Evolutionary conservation across 1,284 basidiomycete species (phyloP), one percentile per base, ranked within the genome.

Genomic region (Athelia psychrophila): DNA sequence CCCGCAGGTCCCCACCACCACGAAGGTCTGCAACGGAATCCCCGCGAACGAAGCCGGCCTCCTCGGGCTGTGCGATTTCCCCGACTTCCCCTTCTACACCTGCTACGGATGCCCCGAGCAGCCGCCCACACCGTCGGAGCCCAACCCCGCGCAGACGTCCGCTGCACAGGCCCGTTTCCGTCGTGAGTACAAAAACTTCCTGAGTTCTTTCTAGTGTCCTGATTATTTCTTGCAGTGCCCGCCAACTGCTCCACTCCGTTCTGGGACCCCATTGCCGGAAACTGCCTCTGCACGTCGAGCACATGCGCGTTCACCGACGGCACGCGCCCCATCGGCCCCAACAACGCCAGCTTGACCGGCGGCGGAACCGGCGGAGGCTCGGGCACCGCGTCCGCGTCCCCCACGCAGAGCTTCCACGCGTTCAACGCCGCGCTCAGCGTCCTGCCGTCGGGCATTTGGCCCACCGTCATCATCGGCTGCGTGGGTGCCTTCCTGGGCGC

Each of bases 221-320:
- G 54, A 25, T 30, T 46, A 13, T 42, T 48, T 13, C 46, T 22
- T 44, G 9, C 52, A 86, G 83, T 90, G 15, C 81, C 89, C 5
- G 56, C 75, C 9, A 88, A 89, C 72, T 92, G 89, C 67, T 84
- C 84, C 9, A 91, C 88, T 6, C 76, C 87, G 2, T 89, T 88
- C 76, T 90, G 84, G 86, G 87, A 90, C 67, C 88, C 88, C 3
- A 78, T 90, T 53, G 74, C 60, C 22, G 83, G 80, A 59, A 68
- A 75, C 47, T 91, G 88, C 59, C 70, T 85, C 49, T 91, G 87
- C 68, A 75, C 68, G 1, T 75, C 78, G 2, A 59, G 56, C 48
- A 69, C 66, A 1, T 91, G 88, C 65, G 69, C 75, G 2, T 91
- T 90, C 65, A 67, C 65, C 4, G 87, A 91, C 59, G 65, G 76